Conservation (phyloP, 306 rosid species). For the Lathyrus aphaca region DNA sequence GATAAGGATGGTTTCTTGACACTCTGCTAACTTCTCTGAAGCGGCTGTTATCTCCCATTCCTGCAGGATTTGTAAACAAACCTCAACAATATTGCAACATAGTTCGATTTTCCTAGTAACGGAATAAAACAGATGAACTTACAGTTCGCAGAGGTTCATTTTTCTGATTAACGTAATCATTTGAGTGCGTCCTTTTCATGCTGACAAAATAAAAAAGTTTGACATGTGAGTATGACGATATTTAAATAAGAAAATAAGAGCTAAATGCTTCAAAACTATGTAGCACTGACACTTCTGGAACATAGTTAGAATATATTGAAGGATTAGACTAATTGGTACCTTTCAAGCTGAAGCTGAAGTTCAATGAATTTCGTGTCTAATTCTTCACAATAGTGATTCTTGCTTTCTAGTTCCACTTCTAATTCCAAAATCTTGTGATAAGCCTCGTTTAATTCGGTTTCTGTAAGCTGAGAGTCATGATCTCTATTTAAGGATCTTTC, state of each 20-base stretch:
- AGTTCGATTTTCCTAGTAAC: neutral
- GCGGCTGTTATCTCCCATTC: conserved; percentile 90
- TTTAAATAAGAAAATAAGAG: conserved; percentile 29
- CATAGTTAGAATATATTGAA: conserved; percentile 23
- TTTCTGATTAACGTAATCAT: conserved; percentile 43
- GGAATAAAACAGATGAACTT: conserved; percentile 48
- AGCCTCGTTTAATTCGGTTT: conserved; percentile 60
- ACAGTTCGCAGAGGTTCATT: conserved; percentile 67
- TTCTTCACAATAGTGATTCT: conserved; percentile 64
- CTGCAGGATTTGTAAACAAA: conserved; percentile 50
- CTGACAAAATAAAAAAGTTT: conserved; percentile 39
- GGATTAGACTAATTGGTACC: conserved; percentile 49
- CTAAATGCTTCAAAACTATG: conserved; percentile 4
- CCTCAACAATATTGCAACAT: conserved; percentile 3
- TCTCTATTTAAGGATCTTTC: conserved; percentile 50
- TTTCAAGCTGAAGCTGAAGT: conserved; percentile 77
- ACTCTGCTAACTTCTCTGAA: conserved; percentile 91
- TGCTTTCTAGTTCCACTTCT: conserved; percentile 71
- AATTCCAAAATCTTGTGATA: conserved; percentile 56
- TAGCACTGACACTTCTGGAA: neutral
- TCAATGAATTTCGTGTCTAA: conserved; percentile 76
- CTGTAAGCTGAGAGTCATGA: conserved; percentile 51
- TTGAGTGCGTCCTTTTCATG: conserved; percentile 52
- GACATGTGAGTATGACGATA: conserved; percentile 35
- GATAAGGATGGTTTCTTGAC: conserved; percentile 90